A percentile compares a stretch with the other conserved stretches of the same genome.
Evolutionary conservation across 495 filamentous ascomycete genomes (phyloP).

Genomic region (Aspergillus haitiensis): DNA sequence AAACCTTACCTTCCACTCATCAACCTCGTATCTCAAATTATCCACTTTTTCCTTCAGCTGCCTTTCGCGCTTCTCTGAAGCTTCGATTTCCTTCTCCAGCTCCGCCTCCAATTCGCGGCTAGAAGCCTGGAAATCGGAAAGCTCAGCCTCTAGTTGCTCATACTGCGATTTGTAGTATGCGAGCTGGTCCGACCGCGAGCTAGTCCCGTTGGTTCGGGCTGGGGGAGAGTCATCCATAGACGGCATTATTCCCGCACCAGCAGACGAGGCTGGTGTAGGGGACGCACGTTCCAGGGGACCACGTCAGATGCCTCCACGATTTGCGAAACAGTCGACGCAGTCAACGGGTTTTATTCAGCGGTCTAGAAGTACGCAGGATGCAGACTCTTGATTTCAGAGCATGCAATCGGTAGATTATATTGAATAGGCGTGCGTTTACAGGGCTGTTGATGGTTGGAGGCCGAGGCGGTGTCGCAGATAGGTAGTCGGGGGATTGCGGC

Average conservation of each 20-base stretch:
- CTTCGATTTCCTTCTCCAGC: slow-evolving; percentile 94
- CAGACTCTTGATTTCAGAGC: slow-evolving; percentile 1
- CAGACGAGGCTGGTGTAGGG: slow-evolving; percentile 32
- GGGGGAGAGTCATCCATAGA: slow-evolving; percentile 65
- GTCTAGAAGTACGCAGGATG: neutral
- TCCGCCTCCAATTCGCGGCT: slow-evolving; percentile 93
- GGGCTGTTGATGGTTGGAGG: slow-evolving; percentile 28
- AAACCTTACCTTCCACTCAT: slow-evolving; percentile 90
- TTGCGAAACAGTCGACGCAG: slow-evolving; percentile 9
- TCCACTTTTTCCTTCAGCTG: slow-evolving; percentile 84
- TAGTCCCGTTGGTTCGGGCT: slow-evolving; percentile 57
- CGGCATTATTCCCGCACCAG: slow-evolving; percentile 45
- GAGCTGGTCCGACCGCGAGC: slow-evolving; percentile 68
- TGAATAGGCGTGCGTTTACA: slow-evolving; percentile 30
- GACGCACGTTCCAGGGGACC: slow-evolving; percentile 27
- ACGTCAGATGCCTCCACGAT: slow-evolving; percentile 19
- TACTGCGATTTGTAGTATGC: slow-evolving; percentile 96
- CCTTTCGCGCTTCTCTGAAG: slow-evolving; percentile 88
- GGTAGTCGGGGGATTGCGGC: slow-evolving; percentile 29
- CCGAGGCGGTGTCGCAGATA: slow-evolving; percentile 48
- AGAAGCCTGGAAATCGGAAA: slow-evolving; percentile 91
- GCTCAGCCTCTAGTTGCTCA: slow-evolving; percentile 85
- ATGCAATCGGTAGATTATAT: slow-evolving; percentile 11
- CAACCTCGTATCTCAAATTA: slow-evolving; percentile 78
- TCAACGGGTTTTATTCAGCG: neutral